phyloP scores from a whole-genome alignment of 495 filamentous ascomycete species.

The Cryomyces minteri region DNA sequence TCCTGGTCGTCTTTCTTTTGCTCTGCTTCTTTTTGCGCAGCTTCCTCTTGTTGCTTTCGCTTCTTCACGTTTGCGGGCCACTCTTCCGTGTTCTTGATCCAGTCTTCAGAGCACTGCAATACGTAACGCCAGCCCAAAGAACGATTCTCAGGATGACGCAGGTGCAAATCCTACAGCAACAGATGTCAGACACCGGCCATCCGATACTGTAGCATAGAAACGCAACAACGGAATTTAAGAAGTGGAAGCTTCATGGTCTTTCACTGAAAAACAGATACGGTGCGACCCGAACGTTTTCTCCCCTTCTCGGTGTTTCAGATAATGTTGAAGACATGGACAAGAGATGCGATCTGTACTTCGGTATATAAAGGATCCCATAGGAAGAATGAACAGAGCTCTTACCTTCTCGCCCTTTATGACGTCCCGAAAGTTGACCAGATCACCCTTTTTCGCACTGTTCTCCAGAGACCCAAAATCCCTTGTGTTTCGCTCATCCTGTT shows the following conservation, averaged over 20 bases:
- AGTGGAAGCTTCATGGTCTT: no score
- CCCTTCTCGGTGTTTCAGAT: no score
- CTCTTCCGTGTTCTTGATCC: slow-evolving; percentile 6
- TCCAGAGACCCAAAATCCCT: background rate
- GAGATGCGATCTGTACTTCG: no score
- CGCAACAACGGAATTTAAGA: no score
- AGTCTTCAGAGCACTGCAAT: slow-evolving; percentile 6
- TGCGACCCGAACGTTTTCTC: no score
- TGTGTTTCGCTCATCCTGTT: background rate
- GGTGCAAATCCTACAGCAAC: slow-evolving; percentile 1
- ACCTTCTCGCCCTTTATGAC: background rate
- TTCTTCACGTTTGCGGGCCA: slow-evolving; percentile 12
- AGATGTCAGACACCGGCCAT: no score
- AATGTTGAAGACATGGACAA: no score
- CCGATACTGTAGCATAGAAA: no score
- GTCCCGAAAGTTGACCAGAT: slow-evolving; percentile 8
- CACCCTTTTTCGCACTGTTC: slow-evolving; percentile 1
- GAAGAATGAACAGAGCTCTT: background rate
- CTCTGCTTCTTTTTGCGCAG: slow-evolving; percentile 3
- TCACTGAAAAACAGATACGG: no score
- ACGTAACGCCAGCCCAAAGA: slow-evolving; percentile 8
- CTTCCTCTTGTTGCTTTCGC: slow-evolving; percentile 6
- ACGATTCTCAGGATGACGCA: slow-evolving; percentile 3
- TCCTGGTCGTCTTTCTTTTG: background rate
- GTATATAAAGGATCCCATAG: no score